Evolutionary conservation across 352 stramenopile species (phyloP).

Genomic region (Globisporangium cystogenes): DNA sequence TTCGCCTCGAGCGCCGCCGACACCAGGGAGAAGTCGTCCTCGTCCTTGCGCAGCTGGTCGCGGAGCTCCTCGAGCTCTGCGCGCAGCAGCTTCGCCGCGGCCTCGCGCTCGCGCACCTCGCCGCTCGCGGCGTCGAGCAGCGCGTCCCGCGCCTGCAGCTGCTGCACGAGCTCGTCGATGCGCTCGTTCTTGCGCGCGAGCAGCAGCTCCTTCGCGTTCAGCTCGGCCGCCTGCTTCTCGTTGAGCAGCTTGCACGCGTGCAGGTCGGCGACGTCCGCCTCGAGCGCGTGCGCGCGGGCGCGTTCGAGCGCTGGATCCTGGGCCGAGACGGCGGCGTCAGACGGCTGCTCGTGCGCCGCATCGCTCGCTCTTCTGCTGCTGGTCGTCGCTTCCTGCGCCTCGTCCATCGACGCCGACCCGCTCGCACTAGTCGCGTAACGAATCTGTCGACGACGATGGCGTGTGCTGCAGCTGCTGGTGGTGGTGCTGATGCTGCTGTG

Average conservation of each 20-base stretch:
- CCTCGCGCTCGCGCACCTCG: conserved; percentile 13
- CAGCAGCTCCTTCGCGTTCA: conserved; percentile 68
- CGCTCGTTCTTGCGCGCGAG: conserved; percentile 51
- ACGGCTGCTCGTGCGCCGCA: background rate
- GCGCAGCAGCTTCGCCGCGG: conserved; percentile 16
- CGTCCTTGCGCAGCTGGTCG: conserved; percentile 48
- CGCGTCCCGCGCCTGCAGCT: conserved; percentile 27
- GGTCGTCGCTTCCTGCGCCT: background rate
- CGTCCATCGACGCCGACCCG: no score
- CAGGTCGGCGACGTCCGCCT: background rate
- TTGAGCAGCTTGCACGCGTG: conserved; percentile 40
- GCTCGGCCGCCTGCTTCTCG: conserved; percentile 53
- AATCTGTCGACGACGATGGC: no score
- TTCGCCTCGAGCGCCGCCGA: conserved; percentile 43
- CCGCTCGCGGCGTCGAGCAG: conserved; percentile 5
- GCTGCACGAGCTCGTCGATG: conserved; percentile 48
- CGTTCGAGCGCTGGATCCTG: no score
- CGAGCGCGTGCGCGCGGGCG: background rate
- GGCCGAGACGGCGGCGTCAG: background rate
- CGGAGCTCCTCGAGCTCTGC: conserved; percentile 28
- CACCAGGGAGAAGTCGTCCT: conserved; percentile 65
- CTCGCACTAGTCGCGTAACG: no score
- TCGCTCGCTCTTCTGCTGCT: background rate
- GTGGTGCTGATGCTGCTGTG: no score
- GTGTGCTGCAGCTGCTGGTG: no score